A percentile compares a stretch with the other conserved stretches of the same genome.
phyloP scores from a whole-genome alignment of 2,329 filamentous ascomycete species.

The Neocucurbitaria cava region DNA sequence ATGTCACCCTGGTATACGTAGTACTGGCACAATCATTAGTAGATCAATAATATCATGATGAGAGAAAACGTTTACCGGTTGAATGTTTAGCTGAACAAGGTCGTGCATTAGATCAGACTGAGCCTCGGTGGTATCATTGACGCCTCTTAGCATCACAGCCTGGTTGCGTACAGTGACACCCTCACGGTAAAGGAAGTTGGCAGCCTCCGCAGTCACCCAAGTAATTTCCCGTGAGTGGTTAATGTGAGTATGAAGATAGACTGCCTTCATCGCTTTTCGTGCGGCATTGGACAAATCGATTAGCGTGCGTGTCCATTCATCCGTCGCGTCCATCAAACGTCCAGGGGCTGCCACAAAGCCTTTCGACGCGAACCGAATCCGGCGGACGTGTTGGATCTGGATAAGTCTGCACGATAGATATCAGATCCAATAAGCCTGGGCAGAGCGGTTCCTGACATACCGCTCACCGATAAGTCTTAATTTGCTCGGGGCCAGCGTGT shows the following conservation, averaged over 20 bases:
- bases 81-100: conserved; percentile 62
- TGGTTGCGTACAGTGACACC: conserved; percentile 65
- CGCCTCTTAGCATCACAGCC: conserved; percentile 62
- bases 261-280: conserved; percentile 60
- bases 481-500: conserved; percentile 51
- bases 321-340: conserved; percentile 59
- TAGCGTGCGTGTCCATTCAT: conserved; percentile 61
- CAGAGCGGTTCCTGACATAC: neutral
- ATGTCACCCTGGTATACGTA: conserved; percentile 71
- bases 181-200: conserved; percentile 56
- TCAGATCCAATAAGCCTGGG: neutral
- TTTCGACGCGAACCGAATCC: conserved; percentile 67
- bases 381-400: conserved; percentile 56
- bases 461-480: neutral
- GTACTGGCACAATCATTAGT: conserved; percentile 53
- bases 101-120: conserved; percentile 61
- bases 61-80: conserved; percentile 55
- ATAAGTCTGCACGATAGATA: neutral
- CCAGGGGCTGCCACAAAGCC: conserved; percentile 64
- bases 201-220: conserved; percentile 62
- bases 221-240: conserved; percentile 67
- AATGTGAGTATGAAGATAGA: conserved; percentile 69
- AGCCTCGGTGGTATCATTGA: conserved; percentile 63
- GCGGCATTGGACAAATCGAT: conserved; percentile 58
- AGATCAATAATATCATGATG: neutral